These are phyloP conservation scores for Clohesyomyces aquaticus DNA, from an alignment of 495 filamentous ascomycete genomes.

Conservation along the genomic window DNA sequence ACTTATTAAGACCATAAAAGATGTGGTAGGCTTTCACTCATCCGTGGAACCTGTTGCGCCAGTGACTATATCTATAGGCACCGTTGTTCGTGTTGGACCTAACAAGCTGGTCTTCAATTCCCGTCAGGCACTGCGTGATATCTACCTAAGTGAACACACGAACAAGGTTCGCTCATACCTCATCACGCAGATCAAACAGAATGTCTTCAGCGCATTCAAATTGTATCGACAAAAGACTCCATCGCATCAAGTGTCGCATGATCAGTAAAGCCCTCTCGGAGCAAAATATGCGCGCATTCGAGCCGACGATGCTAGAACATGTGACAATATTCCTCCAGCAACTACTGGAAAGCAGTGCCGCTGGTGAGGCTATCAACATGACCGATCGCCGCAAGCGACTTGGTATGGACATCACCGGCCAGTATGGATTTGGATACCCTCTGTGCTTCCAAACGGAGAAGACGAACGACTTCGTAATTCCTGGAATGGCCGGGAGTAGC, in stretches of 20 bases:
- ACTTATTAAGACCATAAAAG: background rate
- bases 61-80: background rate
- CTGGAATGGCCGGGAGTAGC: background rate
- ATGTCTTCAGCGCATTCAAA: background rate
- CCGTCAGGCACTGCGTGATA: background rate
- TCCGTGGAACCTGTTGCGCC: background rate
- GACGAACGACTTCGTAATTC: background rate
- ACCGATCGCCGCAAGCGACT: constrained; percentile 1
- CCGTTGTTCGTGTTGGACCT: constrained; percentile 4
- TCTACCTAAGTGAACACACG: constrained; percentile 6
- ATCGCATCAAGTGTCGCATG: constrained; percentile 9
- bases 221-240: constrained; percentile 1
- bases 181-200: background rate
- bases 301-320: constrained; percentile 8
- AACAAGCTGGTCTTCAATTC: constrained; percentile 17
- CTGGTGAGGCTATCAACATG: constrained; percentile 1
- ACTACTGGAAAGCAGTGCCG: background rate
- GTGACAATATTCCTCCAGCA: constrained; percentile 1
- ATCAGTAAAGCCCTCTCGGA: constrained; percentile 12
- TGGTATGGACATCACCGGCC: constrained; percentile 4
- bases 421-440: constrained; percentile 4
- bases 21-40: constrained; percentile 9
- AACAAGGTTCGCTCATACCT: constrained; percentile 2
- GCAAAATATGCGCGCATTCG: constrained; percentile 9
- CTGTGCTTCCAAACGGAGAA: background rate